These are phyloP conservation scores for Phytophthora rubi DNA, from an alignment of 352 stramenopile species.

Conservation along the genomic window DNA sequence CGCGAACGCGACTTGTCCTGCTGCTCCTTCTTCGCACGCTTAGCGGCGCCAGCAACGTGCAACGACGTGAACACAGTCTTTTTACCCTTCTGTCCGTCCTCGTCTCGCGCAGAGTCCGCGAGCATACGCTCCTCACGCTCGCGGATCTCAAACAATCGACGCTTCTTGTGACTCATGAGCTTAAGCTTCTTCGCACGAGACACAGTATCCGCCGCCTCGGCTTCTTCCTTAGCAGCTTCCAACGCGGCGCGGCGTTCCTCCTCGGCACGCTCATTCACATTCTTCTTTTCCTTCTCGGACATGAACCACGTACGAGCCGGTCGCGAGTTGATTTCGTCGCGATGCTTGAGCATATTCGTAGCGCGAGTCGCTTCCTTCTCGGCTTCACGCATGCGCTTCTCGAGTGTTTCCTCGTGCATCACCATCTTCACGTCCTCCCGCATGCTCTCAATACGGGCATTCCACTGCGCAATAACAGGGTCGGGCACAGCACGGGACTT, in stretches of 20 bases:
- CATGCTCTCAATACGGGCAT: constrained; percentile 86
- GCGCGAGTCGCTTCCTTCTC: constrained; percentile 91
- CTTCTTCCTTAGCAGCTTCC: constrained; percentile 39
- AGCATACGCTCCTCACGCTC: constrained; percentile 86
- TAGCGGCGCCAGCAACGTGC: constrained; percentile 78
- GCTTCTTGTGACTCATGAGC: constrained; percentile 90
- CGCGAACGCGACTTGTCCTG: constrained; percentile 57
- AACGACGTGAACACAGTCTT: constrained; percentile 80
- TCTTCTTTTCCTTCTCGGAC: constrained; percentile 91
- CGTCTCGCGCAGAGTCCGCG: constrained; percentile 56
- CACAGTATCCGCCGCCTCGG: constrained; percentile 42
- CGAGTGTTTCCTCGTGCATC: constrained; percentile 89
- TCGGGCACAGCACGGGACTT: constrained; percentile 91
- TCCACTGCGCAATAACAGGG: constrained; percentile 88
- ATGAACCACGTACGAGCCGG: constrained; percentile 94
- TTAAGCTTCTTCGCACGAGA: constrained; percentile 83
- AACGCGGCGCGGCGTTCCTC: constrained; percentile 65
- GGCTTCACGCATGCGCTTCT: constrained; percentile 90
- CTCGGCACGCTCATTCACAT: constrained; percentile 71
- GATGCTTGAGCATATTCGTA: constrained; percentile 91
- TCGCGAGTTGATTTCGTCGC: constrained; percentile 89
- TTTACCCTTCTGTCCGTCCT: constrained; percentile 51
- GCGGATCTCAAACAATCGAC: constrained; percentile 81
- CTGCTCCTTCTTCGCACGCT: constrained; percentile 83
- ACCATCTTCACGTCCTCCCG: constrained; percentile 76